A percentile compares a stretch with the other conserved stretches of the same genome.
phyloP scores from a whole-genome alignment of 2,329 filamentous ascomycete genomes.

The Hypoxylon sp. region DNA sequence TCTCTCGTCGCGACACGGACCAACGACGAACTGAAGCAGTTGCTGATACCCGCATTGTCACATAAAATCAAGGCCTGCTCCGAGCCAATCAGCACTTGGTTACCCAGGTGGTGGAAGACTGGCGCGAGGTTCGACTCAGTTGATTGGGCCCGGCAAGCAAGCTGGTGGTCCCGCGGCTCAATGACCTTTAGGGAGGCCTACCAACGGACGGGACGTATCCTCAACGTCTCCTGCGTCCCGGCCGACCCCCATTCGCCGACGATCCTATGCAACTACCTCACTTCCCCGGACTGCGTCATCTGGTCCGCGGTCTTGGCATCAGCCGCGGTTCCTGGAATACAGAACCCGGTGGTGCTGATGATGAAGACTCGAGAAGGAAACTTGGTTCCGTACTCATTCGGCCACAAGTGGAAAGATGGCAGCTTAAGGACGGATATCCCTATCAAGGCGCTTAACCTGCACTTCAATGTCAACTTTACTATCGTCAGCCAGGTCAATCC shows the following conservation, averaged over 20 bases:
- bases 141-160: slow-evolving; percentile 87
- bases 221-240: slow-evolving; percentile 96
- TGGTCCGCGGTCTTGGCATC: slow-evolving; percentile 97
- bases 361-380: slow-evolving; percentile 86
- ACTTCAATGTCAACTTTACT: slow-evolving; percentile 99
- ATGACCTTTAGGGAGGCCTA: slow-evolving; percentile 97
- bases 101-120: slow-evolving; percentile 88
- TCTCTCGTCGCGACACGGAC: slow-evolving; percentile 90
- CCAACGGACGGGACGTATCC: slow-evolving; percentile 89
- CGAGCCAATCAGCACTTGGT: slow-evolving; percentile 82
- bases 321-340: slow-evolving; percentile 93
- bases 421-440: slow-evolving; percentile 95
- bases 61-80: slow-evolving; percentile 86
- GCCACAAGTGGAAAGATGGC: slow-evolving; percentile 99
- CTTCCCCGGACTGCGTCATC: slow-evolving; percentile 95
- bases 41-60: slow-evolving; percentile 90
- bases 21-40: slow-evolving; percentile 87
- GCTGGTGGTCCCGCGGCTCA: slow-evolving; percentile 92
- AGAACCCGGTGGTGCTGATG: slow-evolving; percentile 94
- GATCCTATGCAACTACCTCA: slow-evolving; percentile 95
- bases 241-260: slow-evolving; percentile 93
- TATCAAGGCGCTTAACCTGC: slow-evolving; percentile 90
- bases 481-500: slow-evolving; percentile 93
- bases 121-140: slow-evolving; percentile 94
- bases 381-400: slow-evolving; percentile 92